These are phyloP conservation scores for Plicaturopsis crispa DNA, from an alignment of 768 basidiomycete genomes.

Conservation along the genomic window DNA sequence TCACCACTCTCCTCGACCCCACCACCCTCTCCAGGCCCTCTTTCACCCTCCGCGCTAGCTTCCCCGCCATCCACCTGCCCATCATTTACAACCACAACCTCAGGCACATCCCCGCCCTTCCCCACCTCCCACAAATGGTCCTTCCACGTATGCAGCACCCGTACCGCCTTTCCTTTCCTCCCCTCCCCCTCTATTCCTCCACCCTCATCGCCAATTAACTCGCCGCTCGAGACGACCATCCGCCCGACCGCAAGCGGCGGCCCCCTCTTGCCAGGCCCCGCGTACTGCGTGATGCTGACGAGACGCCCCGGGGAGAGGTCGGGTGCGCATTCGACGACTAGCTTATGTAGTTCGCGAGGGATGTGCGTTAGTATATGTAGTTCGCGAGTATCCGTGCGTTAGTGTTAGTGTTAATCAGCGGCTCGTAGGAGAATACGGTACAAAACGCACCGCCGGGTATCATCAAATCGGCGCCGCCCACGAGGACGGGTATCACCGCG, in stretches of 20 bases:
- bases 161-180: slow-evolving; percentile 73
- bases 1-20: too few species aligned
- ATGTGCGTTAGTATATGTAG: slow-evolving; percentile 1
- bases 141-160: slow-evolving; percentile 67
- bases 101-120: slow-evolving; percentile 50
- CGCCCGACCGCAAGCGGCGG: slow-evolving; percentile 70
- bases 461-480: slow-evolving; percentile 85
- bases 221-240: slow-evolving; percentile 50
- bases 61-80: slow-evolving; percentile 6
- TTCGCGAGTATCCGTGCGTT: slow-evolving; percentile 2
- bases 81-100: slow-evolving; percentile 17
- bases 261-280: slow-evolving; percentile 19
- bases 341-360: slow-evolving; percentile 20
- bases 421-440: neutral
- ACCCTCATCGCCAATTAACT: slow-evolving; percentile 32
- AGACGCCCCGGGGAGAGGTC: slow-evolving; percentile 40
- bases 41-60: too few species aligned
- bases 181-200: slow-evolving; percentile 52
- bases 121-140: slow-evolving; percentile 73
- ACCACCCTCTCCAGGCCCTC: too few species aligned
- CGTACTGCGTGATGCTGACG: slow-evolving; percentile 53
- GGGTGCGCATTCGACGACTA: slow-evolving; percentile 52
- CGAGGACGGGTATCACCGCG: slow-evolving; percentile 61
- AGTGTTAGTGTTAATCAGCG: slow-evolving; percentile 5
- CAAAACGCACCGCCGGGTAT: slow-evolving; percentile 68